A percentile compares a stretch with the other conserved stretches of the same genome.
These are phyloP conservation scores for Knoxia roxburghii DNA, from an alignment of 257 asterid species.

Conservation along the genomic window DNA sequence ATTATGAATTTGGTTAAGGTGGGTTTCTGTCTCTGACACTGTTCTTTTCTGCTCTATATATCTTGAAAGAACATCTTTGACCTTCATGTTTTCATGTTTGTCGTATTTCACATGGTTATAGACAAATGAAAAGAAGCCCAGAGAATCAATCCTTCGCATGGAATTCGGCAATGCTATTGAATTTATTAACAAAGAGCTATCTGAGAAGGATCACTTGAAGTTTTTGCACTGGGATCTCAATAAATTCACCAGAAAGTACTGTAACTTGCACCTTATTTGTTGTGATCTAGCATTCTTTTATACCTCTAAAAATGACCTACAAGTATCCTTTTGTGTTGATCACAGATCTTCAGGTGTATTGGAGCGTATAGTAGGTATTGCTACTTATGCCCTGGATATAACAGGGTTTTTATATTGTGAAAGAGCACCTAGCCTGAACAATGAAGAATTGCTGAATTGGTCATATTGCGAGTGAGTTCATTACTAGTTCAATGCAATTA, in stretches of 20 bases:
- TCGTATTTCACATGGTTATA: constrained; percentile 21
- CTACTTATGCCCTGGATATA: constrained; percentile 60
- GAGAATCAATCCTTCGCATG: constrained; percentile 78
- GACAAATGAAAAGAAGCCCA: constrained; percentile 92
- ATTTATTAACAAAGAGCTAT: constrained; percentile 58
- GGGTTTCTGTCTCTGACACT: constrained; percentile 17
- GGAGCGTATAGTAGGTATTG: constrained; percentile 62
- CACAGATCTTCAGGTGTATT: constrained; percentile 61
- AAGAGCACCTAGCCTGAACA: constrained; percentile 44
- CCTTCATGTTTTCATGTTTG: background rate
- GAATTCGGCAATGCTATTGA: constrained; percentile 87
- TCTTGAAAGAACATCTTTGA: background rate
- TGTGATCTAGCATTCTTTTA: background rate
- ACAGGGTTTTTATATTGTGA: constrained; percentile 74
- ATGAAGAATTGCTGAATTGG: constrained; percentile 21
- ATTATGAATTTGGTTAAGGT: constrained; percentile 93
- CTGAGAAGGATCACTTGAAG: constrained; percentile 61
- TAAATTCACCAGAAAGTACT: constrained; percentile 66
- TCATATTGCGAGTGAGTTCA: constrained; percentile 23
- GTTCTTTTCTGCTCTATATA: constrained; percentile 5
- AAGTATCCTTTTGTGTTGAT: background rate
- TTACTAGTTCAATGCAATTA: background rate
- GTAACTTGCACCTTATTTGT: background rate
- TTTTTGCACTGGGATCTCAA: constrained; percentile 97
- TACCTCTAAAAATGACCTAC: background rate